Evolutionary conservation across 164 flowering plant species (phyloP).

Genomic region (Cinnamomum chago): DNA sequence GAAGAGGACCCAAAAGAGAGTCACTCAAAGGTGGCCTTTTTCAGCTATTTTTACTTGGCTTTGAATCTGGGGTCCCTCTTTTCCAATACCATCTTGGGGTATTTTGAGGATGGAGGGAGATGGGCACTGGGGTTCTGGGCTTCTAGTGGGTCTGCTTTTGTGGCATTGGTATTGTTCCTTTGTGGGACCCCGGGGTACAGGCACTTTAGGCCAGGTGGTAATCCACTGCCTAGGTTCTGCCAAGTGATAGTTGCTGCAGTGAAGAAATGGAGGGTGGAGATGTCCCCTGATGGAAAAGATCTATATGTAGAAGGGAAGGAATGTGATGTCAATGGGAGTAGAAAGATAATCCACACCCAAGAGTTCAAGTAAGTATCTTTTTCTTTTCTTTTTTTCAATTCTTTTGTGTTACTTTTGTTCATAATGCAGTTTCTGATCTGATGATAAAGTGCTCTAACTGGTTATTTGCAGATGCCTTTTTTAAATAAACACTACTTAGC

Average conservation of each 20-base stretch:
- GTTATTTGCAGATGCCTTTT: no score
- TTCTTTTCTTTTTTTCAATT: background rate
- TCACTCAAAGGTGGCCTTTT: constrained; percentile 69
- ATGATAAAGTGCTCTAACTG: no score
- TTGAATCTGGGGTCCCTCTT: constrained; percentile 81
- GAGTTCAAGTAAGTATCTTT: constrained; percentile 63
- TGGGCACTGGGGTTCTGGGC: constrained; percentile 92
- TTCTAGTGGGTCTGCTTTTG: constrained; percentile 63
- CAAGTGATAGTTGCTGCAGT: constrained; percentile 69
- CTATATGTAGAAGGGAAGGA: constrained; percentile 43
- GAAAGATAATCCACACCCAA: constrained; percentile 68
- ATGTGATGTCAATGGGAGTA: constrained; percentile 28
- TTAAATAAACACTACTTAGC: no score
- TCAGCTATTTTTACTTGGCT: constrained; percentile 91
- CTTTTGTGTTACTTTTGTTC: no score
- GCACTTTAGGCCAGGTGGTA: constrained; percentile 76
- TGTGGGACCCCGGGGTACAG: constrained; percentile 64
- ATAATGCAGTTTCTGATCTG: no score
- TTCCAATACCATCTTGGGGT: constrained; percentile 77
- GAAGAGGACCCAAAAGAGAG: constrained; percentile 65
- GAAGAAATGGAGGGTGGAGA: constrained; percentile 53
- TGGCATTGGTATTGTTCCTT: constrained; percentile 65
- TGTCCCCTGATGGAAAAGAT: constrained; percentile 32
- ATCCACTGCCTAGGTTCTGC: constrained; percentile 68
- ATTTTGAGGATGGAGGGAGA: constrained; percentile 77